Conservation (phyloP, 2,329 filamentous ascomycete species). For the Colletotrichum caudatum region DNA sequence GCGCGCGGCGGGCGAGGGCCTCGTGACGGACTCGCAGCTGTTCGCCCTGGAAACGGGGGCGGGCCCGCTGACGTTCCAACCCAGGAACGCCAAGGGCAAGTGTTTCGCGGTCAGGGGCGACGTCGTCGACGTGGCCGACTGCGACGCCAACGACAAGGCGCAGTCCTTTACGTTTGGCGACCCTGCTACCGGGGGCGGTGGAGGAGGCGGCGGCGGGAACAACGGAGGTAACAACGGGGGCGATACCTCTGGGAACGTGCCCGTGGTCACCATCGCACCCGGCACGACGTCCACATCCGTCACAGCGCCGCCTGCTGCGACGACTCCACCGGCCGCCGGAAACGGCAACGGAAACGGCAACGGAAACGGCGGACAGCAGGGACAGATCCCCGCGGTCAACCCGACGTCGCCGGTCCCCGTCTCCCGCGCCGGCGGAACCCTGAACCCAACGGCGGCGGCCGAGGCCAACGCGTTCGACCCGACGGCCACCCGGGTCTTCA, state of each 20-base stretch:
- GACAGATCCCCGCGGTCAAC: constrained; percentile 49
- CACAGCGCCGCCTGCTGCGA: not conserved
- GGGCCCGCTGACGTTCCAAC: constrained; percentile 58
- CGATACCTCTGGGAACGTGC: constrained; percentile 15
- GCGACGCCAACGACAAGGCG: constrained; percentile 53
- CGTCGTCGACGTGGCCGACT: constrained; percentile 58
- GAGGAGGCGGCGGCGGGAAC: not conserved
- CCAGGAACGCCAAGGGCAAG: constrained; percentile 58
- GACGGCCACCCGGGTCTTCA: constrained; percentile 60
- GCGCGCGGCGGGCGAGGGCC: constrained; percentile 65
- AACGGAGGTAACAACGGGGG: not conserved
- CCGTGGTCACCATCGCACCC: constrained; percentile 14
- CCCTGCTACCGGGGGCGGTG: not conserved
- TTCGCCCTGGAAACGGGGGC: constrained; percentile 59
- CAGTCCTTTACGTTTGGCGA: constrained; percentile 57
- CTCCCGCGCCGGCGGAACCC: constrained; percentile 61
- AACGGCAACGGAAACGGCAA: constrained; percentile 13
- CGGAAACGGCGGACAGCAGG: constrained; percentile 7
- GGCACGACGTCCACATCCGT: constrained; percentile 6
- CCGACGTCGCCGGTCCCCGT: constrained; percentile 60
- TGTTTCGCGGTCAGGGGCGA: constrained; percentile 61
- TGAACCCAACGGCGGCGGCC: constrained; percentile 63
- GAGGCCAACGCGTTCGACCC: constrained; percentile 61
- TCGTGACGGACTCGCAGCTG: constrained; percentile 64
- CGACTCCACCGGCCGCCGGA: constrained; percentile 15